A percentile compares a stretch with the other conserved stretches of the same genome.
These are phyloP conservation scores for Ensete ventricosum DNA, from an alignment of 176 grass and related monocot genomes.

Conservation along the genomic window DNA sequence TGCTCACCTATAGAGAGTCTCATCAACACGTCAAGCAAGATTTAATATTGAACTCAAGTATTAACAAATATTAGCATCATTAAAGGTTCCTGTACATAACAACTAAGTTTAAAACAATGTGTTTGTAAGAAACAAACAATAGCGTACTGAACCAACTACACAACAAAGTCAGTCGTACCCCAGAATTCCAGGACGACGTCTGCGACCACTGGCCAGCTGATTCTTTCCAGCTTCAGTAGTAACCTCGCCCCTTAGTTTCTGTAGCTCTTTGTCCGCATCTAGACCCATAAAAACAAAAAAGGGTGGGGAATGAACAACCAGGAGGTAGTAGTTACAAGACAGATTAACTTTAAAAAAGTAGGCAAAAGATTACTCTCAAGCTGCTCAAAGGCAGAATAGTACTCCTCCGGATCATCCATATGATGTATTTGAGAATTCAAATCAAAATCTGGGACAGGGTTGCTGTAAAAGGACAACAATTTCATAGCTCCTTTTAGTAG, in stretches of 20 bases:
- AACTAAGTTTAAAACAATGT: not conserved
- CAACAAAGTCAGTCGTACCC: conserved; percentile 28
- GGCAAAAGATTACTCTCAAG: conserved; percentile 36
- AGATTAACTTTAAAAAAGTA: not conserved
- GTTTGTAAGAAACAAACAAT: too few relatives aligned
- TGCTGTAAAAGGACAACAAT: conserved; percentile 30
- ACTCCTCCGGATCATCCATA: conserved; percentile 36
- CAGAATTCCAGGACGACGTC: conserved; percentile 23
- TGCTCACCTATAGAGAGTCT: too few relatives aligned
- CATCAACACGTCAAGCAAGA: too few relatives aligned
- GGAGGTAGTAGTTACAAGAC: not conserved
- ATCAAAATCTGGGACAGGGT: conserved; percentile 24
- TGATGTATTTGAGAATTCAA: conserved; percentile 14
- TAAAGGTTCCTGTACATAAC: too few relatives aligned
- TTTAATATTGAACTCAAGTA: too few relatives aligned
- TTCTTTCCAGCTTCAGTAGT: conserved; percentile 7
- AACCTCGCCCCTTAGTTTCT: conserved; percentile 30
- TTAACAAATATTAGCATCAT: too few relatives aligned
- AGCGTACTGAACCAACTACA: not conserved
- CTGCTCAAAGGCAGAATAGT: conserved; percentile 20
- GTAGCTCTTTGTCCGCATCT: conserved; percentile 47
- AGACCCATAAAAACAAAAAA: conserved; percentile 22
- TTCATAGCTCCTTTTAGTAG: not conserved
- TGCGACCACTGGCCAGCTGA: conserved; percentile 8
- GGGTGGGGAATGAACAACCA: not conserved